phyloP scores from a whole-genome alignment of 163 green algal genomes.

The Scenedesmus sp. region DNA sequence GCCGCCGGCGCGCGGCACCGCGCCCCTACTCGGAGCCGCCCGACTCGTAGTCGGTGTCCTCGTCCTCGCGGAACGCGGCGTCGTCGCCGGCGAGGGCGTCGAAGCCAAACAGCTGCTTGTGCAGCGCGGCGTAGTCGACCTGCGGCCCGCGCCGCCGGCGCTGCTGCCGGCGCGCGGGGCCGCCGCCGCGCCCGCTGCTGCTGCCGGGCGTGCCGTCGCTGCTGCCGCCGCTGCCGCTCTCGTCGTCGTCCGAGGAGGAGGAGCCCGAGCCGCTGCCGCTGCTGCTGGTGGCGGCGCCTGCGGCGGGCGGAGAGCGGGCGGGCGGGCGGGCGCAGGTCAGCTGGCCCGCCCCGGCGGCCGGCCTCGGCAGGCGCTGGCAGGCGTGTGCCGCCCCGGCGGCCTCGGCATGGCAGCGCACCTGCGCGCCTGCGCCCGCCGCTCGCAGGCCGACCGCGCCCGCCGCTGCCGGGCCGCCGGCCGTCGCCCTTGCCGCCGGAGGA shows the following conservation, averaged over 20 bases:
- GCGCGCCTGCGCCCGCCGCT: background rate
- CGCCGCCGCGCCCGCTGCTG: background rate
- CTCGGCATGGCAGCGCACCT: background rate
- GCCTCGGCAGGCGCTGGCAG: background rate
- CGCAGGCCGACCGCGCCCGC: too few species aligned
- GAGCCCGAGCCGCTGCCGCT: constrained; percentile 11
- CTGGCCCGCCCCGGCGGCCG: background rate
- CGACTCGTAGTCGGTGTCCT: constrained; percentile 15
- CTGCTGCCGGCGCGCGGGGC: background rate
- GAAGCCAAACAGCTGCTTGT: constrained; percentile 46
- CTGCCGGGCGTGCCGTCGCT: background rate
- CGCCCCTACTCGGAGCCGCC: too few species aligned
- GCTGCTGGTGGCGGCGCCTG: background rate
- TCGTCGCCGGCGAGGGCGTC: constrained; percentile 17
- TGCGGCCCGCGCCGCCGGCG: constrained; percentile 3
- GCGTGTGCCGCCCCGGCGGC: background rate
- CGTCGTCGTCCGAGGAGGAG: background rate
- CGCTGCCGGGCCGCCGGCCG: too few species aligned
- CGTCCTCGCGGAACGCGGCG: constrained; percentile 17
- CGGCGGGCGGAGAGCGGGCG: too few species aligned
- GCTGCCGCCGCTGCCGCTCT: background rate
- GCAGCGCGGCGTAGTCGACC: constrained; percentile 43
- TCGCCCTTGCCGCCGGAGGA: too few species aligned
- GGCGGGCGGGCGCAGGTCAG: too few species aligned
- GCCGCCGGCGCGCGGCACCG: too few species aligned